phyloP scores from a whole-genome alignment of 2,329 filamentous ascomycete species.

The Penicillium capsulatum region DNA sequence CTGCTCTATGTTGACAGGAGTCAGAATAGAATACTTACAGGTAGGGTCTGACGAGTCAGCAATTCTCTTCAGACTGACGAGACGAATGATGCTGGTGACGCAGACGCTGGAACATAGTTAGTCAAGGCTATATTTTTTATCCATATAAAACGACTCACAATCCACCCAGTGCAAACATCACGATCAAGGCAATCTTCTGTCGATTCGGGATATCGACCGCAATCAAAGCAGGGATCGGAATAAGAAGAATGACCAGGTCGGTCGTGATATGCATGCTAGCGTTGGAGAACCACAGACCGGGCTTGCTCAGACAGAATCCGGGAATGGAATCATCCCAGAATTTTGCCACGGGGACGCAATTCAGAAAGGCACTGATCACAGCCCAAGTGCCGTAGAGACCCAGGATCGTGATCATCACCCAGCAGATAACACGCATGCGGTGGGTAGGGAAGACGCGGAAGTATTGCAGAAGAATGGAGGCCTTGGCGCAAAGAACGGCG shows the following conservation, averaged over 20 bases:
- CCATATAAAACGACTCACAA: slow-evolving; percentile 27
- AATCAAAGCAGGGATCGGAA: slow-evolving; percentile 44
- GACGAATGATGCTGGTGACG: slow-evolving; percentile 34
- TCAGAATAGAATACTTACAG: slow-evolving; percentile 22
- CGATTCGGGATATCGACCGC: slow-evolving; percentile 40
- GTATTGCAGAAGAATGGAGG: slow-evolving; percentile 49
- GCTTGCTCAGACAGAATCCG: slow-evolving; percentile 38
- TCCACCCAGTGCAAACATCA: slow-evolving; percentile 41
- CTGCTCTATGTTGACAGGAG: not conserved
- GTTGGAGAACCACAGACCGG: slow-evolving; percentile 44
- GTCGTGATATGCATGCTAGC: slow-evolving; percentile 44
- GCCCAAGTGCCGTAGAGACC: slow-evolving; percentile 35
- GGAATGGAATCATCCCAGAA: slow-evolving; percentile 31
- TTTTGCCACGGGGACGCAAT: slow-evolving; percentile 35
- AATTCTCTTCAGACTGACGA: slow-evolving; percentile 31
- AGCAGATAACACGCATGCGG: slow-evolving; percentile 35
- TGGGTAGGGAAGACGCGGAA: slow-evolving; percentile 43
- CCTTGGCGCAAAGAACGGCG: slow-evolving; percentile 42
- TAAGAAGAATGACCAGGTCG: slow-evolving; percentile 43
- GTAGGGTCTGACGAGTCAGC: slow-evolving; percentile 34
- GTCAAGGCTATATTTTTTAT: not conserved
- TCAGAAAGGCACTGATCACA: slow-evolving; percentile 35
- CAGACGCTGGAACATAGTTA: slow-evolving; percentile 24
- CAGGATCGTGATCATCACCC: slow-evolving; percentile 35
- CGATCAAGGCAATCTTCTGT: slow-evolving; percentile 41